Base-by-base conservation (phyloP, 495 filamentous ascomycete species). In the Symbiotaphrina buchneri region DNA sequence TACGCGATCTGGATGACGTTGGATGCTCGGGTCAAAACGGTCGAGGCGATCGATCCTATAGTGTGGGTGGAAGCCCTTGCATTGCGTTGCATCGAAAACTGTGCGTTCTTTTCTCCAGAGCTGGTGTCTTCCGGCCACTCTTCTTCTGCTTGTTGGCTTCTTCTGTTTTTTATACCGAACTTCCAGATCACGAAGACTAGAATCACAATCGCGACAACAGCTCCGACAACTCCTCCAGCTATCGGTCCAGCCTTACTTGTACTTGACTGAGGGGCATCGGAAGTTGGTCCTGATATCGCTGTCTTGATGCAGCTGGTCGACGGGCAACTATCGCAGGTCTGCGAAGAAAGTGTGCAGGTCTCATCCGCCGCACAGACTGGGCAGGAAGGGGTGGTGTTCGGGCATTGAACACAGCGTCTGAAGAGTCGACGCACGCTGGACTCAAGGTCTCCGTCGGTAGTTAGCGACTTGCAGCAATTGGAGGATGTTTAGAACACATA, bases 1-100 rank as follows among this genome's bases (percentile, higher is more conserved):
- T 94, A 97, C 27, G 90, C 87, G 48, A 97, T 97, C 53, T 95
- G 87, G 38, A 97, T 97, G 47, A 97, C 80, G 54, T 97, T 95
- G 36, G 85, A 94, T 27, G 87, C 87, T 28, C 87, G 74, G 4
- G 87, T 95, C 33, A 92, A 68, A 32, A 94, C 80, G 30, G 85
- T 94, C 6, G 84, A 93, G 10, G 90, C 87, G 43, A 95, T 81
- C 22, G 84, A 94, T 38, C 71, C 65, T 32, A 80, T 74, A 3
- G 85, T 92, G 42, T 91, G 81, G 21, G 84, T 80, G 17, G 80
- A 81, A 17, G 71, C 65, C 36, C 75, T 65, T 31, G 71, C 61
- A 39, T 76, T 71, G 31, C 68, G 56, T 34, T 59, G 58, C 39
- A 63, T 58, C 21, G 62, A 55, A 39, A 71, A 69, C 34, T 72